These are phyloP conservation scores for Adansonia digitata DNA, from an alignment of 345 rosid genomes.

Conservation along the genomic window DNA sequence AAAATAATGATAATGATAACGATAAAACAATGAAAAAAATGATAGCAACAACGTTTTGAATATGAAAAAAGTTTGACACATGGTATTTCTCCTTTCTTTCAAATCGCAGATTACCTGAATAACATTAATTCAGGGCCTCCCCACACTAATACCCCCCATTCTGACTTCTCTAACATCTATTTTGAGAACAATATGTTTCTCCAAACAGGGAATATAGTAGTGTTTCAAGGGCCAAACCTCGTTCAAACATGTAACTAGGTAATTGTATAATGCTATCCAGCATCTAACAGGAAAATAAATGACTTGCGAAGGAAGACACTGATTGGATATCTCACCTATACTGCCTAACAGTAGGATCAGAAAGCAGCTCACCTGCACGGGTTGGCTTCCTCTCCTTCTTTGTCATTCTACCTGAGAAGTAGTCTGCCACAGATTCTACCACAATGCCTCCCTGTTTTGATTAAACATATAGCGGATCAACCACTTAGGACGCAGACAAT, in stretches of 20 bases:
- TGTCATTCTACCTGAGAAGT: slow-evolving; percentile 38
- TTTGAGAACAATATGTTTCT: neutral
- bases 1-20: neutral
- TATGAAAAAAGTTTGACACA: neutral
- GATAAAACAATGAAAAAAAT: too few relatives aligned
- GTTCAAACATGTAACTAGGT: neutral
- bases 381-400: slow-evolving; percentile 81
- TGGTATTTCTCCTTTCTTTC: slow-evolving; percentile 2
- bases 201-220: neutral
- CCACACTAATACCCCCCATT: neutral
- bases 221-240: neutral
- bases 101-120: neutral
- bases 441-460: slow-evolving; percentile 82
- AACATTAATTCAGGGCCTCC: neutral
- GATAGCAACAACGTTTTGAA: neutral
- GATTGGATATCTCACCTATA: slow-evolving; percentile 51
- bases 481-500: neutral
- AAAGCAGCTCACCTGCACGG: slow-evolving; percentile 78
- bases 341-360: slow-evolving; percentile 41
- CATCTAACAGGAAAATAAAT: slow-evolving; percentile 5
- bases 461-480: neutral
- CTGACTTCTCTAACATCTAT: neutral
- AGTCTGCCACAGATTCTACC: slow-evolving; percentile 51
- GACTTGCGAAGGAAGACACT: neutral
- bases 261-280: neutral